These are phyloP conservation scores for Gamarada debralockiae DNA, from an alignment of 495 filamentous ascomycete genomes.

Conservation along the genomic window DNA sequence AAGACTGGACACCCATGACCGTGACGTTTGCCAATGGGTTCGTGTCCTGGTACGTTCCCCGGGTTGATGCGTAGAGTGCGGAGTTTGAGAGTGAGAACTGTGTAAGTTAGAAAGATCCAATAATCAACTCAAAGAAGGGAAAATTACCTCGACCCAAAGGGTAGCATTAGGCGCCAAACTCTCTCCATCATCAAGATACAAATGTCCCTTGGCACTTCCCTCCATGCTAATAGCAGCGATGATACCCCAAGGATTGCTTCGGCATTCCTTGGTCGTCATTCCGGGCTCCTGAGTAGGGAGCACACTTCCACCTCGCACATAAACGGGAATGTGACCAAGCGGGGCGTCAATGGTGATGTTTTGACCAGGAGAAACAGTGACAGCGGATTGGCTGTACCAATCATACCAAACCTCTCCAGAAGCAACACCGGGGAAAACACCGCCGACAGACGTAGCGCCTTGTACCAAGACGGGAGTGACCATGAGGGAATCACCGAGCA, in stretches of 20 bases:
- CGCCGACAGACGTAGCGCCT: slow-evolving; percentile 61
- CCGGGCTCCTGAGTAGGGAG: slow-evolving; percentile 69
- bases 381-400: slow-evolving; percentile 63
- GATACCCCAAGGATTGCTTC: slow-evolving; percentile 66
- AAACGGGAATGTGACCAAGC: slow-evolving; percentile 76
- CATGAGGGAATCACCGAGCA: slow-evolving; percentile 68
- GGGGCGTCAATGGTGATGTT: slow-evolving; percentile 74
- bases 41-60: slow-evolving; percentile 54
- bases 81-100: slow-evolving; percentile 47
- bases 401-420: slow-evolving; percentile 72
- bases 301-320: slow-evolving; percentile 65
- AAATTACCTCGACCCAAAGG: slow-evolving; percentile 49
- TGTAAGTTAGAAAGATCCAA: slow-evolving; percentile 7
- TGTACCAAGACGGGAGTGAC: slow-evolving; percentile 70
- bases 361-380: slow-evolving; percentile 48
- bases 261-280: slow-evolving; percentile 61
- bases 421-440: slow-evolving; percentile 71
- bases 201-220: slow-evolving; percentile 56
- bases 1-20: slow-evolving; percentile 51
- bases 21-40: slow-evolving; percentile 65
- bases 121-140: not conserved
- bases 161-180: slow-evolving; percentile 52
- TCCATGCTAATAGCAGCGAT: slow-evolving; percentile 55
- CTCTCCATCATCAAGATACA: slow-evolving; percentile 86
- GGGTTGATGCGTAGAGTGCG: slow-evolving; percentile 40